Base-by-base conservation (phyloP, 2,329 filamentous ascomycete genomes). In the Stylonectria norvegica region DNA sequence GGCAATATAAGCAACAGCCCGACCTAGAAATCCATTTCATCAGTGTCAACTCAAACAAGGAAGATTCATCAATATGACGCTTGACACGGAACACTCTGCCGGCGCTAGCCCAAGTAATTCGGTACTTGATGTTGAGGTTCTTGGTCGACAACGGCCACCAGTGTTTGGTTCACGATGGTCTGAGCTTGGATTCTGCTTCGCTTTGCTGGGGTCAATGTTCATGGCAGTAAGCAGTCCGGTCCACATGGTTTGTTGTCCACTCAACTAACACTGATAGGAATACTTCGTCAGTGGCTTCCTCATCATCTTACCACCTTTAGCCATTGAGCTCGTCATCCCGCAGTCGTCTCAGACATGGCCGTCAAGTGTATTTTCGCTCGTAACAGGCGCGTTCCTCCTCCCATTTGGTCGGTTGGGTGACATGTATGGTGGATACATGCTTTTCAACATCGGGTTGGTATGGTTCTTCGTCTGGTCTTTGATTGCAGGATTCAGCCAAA, bases 381-480 rank as follows among this genome's bases (percentile, higher is more conserved):
- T 74, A 5, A 68, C 75, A 2, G 75, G 73, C 12, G 64, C 71
- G 4, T 70, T 81, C 5, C 72, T 89, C 2, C 78, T 87, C 41
- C 72, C 84, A 0, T 72, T 75, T 39, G 83, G 85, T 1, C 74
- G 78, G 3, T 56, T 81, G 2, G 74, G 73, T 35, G 81, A 85
- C 56, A 78, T 80, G 56, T 76, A 80, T 53, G 82, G 82, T 37
- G 79, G 77, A 3, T 80, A 76, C 43, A 55, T 68, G 14, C 69
- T 85, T 49, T 86, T 83, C 52, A 68, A 81, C 3, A 63, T 58
- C 19, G 82, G 83, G 4, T 66, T 80, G 19, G 48, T 66, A 28
- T 86, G 86, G 86, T 75, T 88, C 36, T 61, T 78, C 6, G 47
- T 83, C 25, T 90, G 85, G 78, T 81, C 78, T 8, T 63, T 90